A percentile compares a stretch with the other conserved stretches of the same genome.
These are phyloP conservation scores for Nothophoma quercina DNA, from an alignment of 2,329 filamentous ascomycete genomes.

Conservation along the genomic window DNA sequence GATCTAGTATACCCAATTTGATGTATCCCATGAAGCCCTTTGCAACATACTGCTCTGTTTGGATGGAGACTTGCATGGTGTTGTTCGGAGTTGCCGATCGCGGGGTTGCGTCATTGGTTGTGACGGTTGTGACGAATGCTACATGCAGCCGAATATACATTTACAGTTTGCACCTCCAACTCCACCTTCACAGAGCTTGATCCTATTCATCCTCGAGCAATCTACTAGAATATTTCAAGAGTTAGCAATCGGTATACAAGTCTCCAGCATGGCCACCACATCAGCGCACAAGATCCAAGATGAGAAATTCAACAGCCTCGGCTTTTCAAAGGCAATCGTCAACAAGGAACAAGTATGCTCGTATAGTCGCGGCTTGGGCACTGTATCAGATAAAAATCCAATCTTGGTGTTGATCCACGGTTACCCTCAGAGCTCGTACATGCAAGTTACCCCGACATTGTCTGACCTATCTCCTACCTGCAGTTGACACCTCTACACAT, in stretches of 20 bases:
- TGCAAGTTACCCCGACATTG: too few species aligned
- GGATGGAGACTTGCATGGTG: neutral
- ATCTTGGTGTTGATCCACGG: conserved; percentile 44
- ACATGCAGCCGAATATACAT: neutral
- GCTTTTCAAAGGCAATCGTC: conserved; percentile 35
- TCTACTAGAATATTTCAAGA: neutral
- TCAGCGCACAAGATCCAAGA: conserved; percentile 38
- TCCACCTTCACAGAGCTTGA: too few species aligned
- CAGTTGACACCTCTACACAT: too few species aligned
- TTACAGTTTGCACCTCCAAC: too few species aligned
- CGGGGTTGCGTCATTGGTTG: conserved; percentile 10
- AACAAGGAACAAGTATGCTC: conserved; percentile 37
- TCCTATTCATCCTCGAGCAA: neutral
- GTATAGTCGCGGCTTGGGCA: conserved; percentile 36
- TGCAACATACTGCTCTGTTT: neutral
- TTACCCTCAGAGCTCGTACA: conserved; percentile 43
- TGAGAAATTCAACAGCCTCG: conserved; percentile 37
- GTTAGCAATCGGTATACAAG: neutral
- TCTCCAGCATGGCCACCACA: conserved; percentile 24
- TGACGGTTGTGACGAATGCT: conserved; percentile 10
- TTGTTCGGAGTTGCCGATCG: neutral
- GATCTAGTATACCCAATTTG: conserved; percentile 12
- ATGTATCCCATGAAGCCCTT: neutral
- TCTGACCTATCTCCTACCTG: too few species aligned
- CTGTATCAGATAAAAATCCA: conserved; percentile 37